These are phyloP conservation scores for Aurinia saxatilis DNA, from an alignment of 345 rosid genomes.

Conservation along the genomic window DNA sequence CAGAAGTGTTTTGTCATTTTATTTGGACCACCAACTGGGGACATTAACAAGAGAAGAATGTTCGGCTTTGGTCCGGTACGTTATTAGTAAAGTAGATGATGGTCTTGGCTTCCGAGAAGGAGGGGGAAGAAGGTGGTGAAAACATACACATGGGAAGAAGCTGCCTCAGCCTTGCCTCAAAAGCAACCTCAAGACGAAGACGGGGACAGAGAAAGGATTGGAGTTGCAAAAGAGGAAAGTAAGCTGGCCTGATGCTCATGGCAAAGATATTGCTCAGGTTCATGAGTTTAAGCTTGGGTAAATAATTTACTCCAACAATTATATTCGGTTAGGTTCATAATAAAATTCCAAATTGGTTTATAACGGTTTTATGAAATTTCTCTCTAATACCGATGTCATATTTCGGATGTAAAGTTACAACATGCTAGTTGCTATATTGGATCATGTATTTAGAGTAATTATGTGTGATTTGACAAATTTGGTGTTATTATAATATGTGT, in stretches of 20 bases:
- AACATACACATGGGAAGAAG: constrained; percentile 13
- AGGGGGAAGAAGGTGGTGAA: constrained; percentile 30
- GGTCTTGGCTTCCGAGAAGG: constrained; percentile 25
- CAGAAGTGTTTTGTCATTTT: neutral
- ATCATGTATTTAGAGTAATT: too few relatives aligned
- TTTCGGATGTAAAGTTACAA: neutral
- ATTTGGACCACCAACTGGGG: constrained; percentile 54
- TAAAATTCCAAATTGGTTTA: too few relatives aligned
- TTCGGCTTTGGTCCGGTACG: constrained; percentile 55
- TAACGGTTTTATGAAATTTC: neutral
- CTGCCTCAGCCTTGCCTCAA: constrained; percentile 36
- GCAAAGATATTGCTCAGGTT: constrained; percentile 72
- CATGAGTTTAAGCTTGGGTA: constrained; percentile 71
- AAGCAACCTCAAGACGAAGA: constrained; percentile 51
- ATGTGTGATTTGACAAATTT: too few relatives aligned
- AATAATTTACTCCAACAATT: too few relatives aligned
- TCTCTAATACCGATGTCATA: neutral
- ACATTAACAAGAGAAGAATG: constrained; percentile 53
- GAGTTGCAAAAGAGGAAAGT: constrained; percentile 55
- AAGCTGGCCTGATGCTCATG: constrained; percentile 73
- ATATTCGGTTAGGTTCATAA: too few relatives aligned
- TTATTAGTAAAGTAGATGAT: constrained; percentile 18
- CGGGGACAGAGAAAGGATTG: constrained; percentile 12
- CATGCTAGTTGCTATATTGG: too few relatives aligned
- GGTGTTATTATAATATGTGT: too few relatives aligned